phyloP scores from a whole-genome alignment of 1,139 yeast species.

The Candida gigantensis region DNA sequence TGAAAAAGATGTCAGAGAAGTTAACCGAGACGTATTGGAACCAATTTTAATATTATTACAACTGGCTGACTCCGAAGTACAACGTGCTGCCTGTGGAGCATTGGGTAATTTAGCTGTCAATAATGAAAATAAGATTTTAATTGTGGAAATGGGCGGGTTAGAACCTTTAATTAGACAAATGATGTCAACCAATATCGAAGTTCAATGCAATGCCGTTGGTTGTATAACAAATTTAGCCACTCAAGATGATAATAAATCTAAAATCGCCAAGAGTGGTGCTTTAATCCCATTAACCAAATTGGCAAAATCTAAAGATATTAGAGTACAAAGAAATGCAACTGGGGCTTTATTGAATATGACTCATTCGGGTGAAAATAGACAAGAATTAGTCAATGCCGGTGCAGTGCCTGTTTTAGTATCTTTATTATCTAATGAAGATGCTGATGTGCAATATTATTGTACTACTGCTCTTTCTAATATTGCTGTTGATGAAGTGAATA shows the following conservation, averaged over 20 bases:
- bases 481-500: conserved; percentile 91
- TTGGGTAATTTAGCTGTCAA: conserved; percentile 95
- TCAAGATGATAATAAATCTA: conserved; percentile 95
- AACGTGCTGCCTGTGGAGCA: conserved; percentile 98
- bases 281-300: conserved; percentile 88
- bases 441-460: conserved; percentile 97
- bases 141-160: conserved; percentile 97
- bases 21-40: conserved; percentile 85
- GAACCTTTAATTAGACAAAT: conserved; percentile 95
- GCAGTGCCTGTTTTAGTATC: conserved; percentile 96
- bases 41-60: conserved; percentile 88
- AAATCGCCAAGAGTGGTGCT: conserved; percentile 97
- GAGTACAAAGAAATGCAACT: conserved; percentile 98
- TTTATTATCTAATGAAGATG: conserved; percentile 82
- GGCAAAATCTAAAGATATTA: conserved; percentile 89
- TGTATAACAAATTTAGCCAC: conserved; percentile 97
- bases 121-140: conserved; percentile 87
- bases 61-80: conserved; percentile 89
- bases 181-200: conserved; percentile 97
- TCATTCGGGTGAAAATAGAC: conserved; percentile 94
- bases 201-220: conserved; percentile 98
- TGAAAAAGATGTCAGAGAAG: conserved; percentile 91
- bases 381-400: conserved; percentile 95
- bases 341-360: conserved; percentile 98
- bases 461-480: conserved; percentile 96